Conservation (phyloP, 164 flowering plant species). For the Piper longum region DNA sequence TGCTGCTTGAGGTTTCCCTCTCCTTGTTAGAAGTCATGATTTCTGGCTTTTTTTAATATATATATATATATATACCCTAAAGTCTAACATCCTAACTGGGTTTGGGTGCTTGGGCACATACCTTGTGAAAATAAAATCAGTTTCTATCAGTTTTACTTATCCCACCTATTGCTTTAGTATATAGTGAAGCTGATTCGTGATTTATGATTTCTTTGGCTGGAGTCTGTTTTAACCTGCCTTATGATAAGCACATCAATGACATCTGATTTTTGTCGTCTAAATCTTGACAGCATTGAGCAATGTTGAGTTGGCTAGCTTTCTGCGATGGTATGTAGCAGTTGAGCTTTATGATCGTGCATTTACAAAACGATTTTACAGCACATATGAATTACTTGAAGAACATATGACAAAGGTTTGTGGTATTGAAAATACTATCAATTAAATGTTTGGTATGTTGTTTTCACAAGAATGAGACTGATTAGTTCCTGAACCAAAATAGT, state of each 20-base stretch:
- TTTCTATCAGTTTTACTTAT: no score
- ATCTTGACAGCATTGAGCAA: constrained; percentile 58
- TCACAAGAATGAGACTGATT: not conserved
- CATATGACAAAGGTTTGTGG: constrained; percentile 71
- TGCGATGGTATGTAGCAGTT: constrained; percentile 96
- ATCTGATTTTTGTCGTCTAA: not conserved
- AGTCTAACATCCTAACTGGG: no score
- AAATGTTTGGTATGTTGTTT: no score
- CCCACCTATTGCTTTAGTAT: no score
- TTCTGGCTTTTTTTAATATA: no score
- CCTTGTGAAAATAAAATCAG: no score
- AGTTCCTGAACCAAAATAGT: constrained; percentile 20
- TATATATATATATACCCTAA: no score
- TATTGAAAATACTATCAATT: not conserved
- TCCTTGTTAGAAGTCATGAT: no score
- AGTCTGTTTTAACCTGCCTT: not conserved
- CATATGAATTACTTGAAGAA: constrained; percentile 84
- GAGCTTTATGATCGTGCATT: constrained; percentile 95
- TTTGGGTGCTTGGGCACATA: no score
- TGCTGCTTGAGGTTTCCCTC: no score
- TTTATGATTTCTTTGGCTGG: not conserved
- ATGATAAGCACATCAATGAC: not conserved
- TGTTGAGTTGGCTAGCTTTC: constrained; percentile 96
- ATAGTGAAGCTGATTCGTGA: not conserved
- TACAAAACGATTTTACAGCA: constrained; percentile 84